Percentiles rank a stretch among this genome's conserved stretches.
These are phyloP conservation scores for Debaryomyces prosopidis DNA, from an alignment of 805 yeast genomes.

Conservation along the genomic window DNA sequence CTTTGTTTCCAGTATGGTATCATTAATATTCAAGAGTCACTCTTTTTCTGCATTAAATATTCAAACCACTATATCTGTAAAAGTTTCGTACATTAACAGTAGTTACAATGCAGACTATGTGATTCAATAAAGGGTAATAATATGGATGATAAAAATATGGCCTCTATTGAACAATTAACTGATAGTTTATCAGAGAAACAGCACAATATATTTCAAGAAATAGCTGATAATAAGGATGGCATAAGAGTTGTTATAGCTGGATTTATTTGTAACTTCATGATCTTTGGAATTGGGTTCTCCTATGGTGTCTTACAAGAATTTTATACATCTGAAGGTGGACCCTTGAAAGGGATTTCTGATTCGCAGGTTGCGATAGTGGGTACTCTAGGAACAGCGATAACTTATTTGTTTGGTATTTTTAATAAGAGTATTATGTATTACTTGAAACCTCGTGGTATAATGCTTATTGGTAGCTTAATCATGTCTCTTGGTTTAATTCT, in stretches of 20 bases:
- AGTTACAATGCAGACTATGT: too few species aligned
- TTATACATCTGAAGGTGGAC: slow-evolving; percentile 28
- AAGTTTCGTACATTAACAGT: too few species aligned
- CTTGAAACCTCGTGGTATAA: slow-evolving; percentile 18
- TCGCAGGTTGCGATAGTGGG: slow-evolving; percentile 35
- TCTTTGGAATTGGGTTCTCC: slow-evolving; percentile 36
- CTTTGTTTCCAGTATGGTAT: too few species aligned
- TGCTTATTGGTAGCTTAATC: slow-evolving; percentile 25
- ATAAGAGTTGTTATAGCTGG: slow-evolving; percentile 16
- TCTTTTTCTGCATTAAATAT: too few species aligned
- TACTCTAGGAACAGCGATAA: slow-evolving; percentile 28
- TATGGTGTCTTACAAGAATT: slow-evolving; percentile 40
- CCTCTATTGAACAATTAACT: too few species aligned
- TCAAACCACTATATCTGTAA: too few species aligned
- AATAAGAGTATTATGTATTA: slow-evolving; percentile 18
- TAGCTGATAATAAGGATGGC: slow-evolving; percentile 6
- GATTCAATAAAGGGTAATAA: too few species aligned
- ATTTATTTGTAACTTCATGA: slow-evolving; percentile 27
- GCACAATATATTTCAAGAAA: not conserved
- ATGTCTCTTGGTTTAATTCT: slow-evolving; percentile 28
- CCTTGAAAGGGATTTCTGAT: slow-evolving; percentile 19
- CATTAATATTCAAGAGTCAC: too few species aligned
- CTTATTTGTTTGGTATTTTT: slow-evolving; percentile 28
- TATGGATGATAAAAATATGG: too few species aligned
- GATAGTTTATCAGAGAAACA: not conserved